Evolutionary conservation across 176 grass and related monocot genomes (phyloP), one percentile per base, ranked within the genome.

Genomic region (Musa schizocarpa): DNA sequence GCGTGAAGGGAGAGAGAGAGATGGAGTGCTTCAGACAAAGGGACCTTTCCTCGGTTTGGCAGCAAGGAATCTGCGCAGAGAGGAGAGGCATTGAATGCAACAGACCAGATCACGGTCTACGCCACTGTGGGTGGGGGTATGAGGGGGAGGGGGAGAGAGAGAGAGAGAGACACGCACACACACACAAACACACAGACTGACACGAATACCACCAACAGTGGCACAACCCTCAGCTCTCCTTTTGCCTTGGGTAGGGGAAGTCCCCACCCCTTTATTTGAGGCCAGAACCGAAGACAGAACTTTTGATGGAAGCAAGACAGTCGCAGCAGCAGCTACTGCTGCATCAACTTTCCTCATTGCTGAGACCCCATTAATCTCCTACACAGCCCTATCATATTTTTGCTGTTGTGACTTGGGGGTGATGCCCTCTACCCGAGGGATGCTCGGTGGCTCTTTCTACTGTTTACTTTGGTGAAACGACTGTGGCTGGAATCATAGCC

Each of bases 31-130:
- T 29, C 25, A 19, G 73, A 61, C 73, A 75, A 49, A 75, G 53
- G 73, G 24, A 75, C 73, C 73, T 75, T 75, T 75, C 73, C 73
- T 75, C 73, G 73, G 54, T 61, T 75, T 75, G 73, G 55, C 73
- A 75, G 73, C 58, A 61, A 49, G 73, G 71, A 73, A 59, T 75
- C 73, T 75, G 68, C 67, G 14, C 13, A 68, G 65, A 71, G 16
- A 49, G 16, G 53, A 75, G 27, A 20, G 34, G 1, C 70, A 72
- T 29, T 59, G 54, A 43, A 19, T 43, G 73, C 73, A 61, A 48
- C 73, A 50, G 24, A 43, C 17, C 54, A 43, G 6, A 75, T 11
- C 73, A 61, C 73, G 58, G 63, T 19, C 27, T 54, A 53, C 22
- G 3, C 54, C 73, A 50, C 55, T 43, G 26, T 75, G 52, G 3